These are phyloP conservation scores for Chytridium lagenaria DNA, from an alignment of 371 early-diverging fungal genomes.

Conservation along the genomic window DNA sequence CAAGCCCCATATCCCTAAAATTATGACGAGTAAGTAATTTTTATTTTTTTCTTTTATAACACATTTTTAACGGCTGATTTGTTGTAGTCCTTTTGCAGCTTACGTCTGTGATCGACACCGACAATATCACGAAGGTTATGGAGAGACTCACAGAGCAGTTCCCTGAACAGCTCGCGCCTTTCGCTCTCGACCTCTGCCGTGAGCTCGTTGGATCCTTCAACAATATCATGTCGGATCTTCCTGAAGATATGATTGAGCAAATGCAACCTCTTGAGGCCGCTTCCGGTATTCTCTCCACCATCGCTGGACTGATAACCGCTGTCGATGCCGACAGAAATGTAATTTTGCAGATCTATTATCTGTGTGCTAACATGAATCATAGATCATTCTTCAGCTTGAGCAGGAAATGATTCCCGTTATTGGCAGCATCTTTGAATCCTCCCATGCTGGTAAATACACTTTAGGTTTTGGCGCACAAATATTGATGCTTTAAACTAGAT, in stretches of 20 bases:
- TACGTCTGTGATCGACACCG: constrained; percentile 89
- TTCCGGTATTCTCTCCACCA: constrained; percentile 89
- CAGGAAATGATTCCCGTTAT: constrained; percentile 9
- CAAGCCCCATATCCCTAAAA: constrained; percentile 74
- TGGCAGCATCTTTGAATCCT: constrained; percentile 57
- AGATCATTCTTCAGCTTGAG: constrained; percentile 14
- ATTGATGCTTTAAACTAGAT: no score
- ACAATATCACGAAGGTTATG: constrained; percentile 83
- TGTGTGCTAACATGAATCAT: no score
- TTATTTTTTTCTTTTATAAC: background rate
- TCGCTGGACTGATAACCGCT: constrained; percentile 73
- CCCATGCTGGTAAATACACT: constrained; percentile 83
- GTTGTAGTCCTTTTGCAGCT: constrained; percentile 73
- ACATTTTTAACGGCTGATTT: background rate
- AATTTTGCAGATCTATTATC: no score
- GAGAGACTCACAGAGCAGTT: constrained; percentile 89
- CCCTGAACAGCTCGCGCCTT: constrained; percentile 85
- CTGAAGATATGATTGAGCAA: constrained; percentile 59
- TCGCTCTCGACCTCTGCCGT: constrained; percentile 81
- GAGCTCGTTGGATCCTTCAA: constrained; percentile 78
- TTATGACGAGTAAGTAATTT: constrained; percentile 70
- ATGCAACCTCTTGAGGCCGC: constrained; percentile 70
- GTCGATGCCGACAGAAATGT: constrained; percentile 52
- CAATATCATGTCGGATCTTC: constrained; percentile 75
- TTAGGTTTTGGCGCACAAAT: no score